Conservation (phyloP, 768 basidiomycete species). For the Suillus lakei region DNA sequence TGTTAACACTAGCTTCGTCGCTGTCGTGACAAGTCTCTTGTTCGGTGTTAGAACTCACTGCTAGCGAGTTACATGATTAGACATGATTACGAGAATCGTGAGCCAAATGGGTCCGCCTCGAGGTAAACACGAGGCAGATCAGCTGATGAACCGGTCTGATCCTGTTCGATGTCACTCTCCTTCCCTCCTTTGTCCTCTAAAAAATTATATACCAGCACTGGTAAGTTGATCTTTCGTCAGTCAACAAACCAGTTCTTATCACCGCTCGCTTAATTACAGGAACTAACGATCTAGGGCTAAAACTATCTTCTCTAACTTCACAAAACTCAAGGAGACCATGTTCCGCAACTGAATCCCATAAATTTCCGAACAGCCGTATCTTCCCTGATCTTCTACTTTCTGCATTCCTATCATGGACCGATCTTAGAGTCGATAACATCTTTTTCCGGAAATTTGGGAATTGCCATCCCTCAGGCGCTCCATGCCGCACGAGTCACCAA, state of each 20-base stretch:
- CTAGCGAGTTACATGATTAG: no score
- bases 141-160: slow-evolving; percentile 13
- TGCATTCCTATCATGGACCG: slow-evolving; percentile 38
- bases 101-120: slow-evolving; percentile 25
- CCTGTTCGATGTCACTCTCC: no score
- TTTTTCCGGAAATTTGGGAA: slow-evolving; percentile 24
- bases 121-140: slow-evolving; percentile 28
- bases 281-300: not conserved
- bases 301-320: no score
- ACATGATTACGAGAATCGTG: not conserved
- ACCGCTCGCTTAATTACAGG: slow-evolving; percentile 14
- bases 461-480: slow-evolving; percentile 25
- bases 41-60: no score
- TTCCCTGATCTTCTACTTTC: slow-evolving; percentile 17
- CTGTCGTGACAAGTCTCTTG: no score
- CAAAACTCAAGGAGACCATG: not conserved
- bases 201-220: slow-evolving; percentile 2
- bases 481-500: slow-evolving; percentile 31
- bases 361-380: slow-evolving; percentile 22
- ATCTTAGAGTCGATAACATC: slow-evolving; percentile 36
- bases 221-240: not conserved
- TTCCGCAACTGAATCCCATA: not conserved
- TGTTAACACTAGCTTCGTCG: no score
- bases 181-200: slow-evolving; percentile 7
- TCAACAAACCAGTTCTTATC: slow-evolving; percentile 13